These are phyloP conservation scores for Dillenia turbinata DNA, from an alignment of 164 flowering plant species.

Conservation along the genomic window DNA sequence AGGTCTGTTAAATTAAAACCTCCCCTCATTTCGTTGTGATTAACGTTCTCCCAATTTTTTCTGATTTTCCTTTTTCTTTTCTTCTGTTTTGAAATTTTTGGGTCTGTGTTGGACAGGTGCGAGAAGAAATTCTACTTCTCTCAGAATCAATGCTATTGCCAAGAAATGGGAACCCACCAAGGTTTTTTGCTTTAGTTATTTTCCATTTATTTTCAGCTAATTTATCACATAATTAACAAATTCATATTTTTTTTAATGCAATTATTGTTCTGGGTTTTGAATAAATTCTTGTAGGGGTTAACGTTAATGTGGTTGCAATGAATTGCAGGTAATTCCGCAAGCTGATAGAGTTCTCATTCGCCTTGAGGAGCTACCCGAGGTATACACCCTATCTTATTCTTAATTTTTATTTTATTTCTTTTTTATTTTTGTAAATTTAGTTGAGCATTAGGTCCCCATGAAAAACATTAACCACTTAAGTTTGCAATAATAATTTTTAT, in stretches of 20 bases:
- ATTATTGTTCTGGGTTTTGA: background rate
- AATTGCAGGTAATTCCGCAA: slow-evolving; percentile 72
- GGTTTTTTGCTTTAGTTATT: slow-evolving; percentile 27
- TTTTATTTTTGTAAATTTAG: background rate
- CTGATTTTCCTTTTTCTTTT: background rate
- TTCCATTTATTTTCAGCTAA: background rate
- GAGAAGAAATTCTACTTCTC: slow-evolving; percentile 18
- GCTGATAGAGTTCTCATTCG: slow-evolving; percentile 87
- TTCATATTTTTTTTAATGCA: background rate
- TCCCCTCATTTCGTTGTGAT: background rate
- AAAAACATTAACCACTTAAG: too few relatives aligned
- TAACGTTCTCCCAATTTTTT: too few relatives aligned
- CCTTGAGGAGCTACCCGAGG: slow-evolving; percentile 70
- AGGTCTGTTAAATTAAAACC: slow-evolving; percentile 11
- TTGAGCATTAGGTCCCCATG: too few relatives aligned
- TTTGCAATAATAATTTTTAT: too few relatives aligned
- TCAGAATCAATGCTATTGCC: slow-evolving; percentile 57
- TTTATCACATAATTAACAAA: too few relatives aligned
- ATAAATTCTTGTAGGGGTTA: background rate
- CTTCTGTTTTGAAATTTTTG: background rate
- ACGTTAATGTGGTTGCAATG: background rate
- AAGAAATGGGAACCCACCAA: slow-evolving; percentile 72
- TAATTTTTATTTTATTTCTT: background rate
- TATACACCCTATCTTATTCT: slow-evolving; percentile 11
- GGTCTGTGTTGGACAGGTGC: slow-evolving; percentile 25